phyloP scores from a whole-genome alignment of 495 filamentous ascomycete genomes.

The Hypoxylon crocopeplum region DNA sequence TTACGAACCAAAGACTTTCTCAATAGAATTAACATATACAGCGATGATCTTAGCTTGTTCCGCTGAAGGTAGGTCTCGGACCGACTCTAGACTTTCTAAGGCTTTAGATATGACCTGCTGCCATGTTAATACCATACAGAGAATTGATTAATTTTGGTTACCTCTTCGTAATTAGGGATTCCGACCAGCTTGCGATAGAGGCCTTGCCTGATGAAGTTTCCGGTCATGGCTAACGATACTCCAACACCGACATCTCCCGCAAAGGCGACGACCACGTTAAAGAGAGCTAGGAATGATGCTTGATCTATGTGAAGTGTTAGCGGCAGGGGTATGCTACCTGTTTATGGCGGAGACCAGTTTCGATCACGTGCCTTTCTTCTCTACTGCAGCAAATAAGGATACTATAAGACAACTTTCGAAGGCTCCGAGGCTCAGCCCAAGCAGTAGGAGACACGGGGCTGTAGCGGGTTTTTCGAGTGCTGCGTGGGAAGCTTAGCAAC shows the following conservation, averaged over 20 bases:
- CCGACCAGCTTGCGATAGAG: not conserved
- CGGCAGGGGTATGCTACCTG: no score
- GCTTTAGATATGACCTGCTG: constrained; percentile 3
- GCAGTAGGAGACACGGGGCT: not conserved
- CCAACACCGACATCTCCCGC: constrained; percentile 7
- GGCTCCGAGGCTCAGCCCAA: not conserved
- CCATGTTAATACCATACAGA: not conserved
- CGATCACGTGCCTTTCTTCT: not conserved
- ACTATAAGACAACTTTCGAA: constrained; percentile 10
- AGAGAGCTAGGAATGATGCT: not conserved
- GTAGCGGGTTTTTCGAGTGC: not conserved
- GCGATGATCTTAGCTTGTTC: constrained; percentile 3
- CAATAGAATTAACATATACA: not conserved
- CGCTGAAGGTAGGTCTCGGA: not conserved
- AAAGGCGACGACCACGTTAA: constrained; percentile 5
- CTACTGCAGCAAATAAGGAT: not conserved
- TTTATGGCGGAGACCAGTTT: no score
- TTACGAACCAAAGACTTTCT: constrained; percentile 6
- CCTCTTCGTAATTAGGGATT: constrained; percentile 1
- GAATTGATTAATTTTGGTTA: not conserved
- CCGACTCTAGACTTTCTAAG: constrained; percentile 1
- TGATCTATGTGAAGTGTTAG: constrained; percentile 1
- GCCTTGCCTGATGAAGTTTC: not conserved
- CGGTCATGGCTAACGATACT: not conserved
- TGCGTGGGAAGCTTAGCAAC: not conserved